Evolutionary conservation across 2,329 filamentous ascomycete species (phyloP), one percentile per base, ranked within the genome.

Genomic region (Dryadomyces quercivorus): DNA sequence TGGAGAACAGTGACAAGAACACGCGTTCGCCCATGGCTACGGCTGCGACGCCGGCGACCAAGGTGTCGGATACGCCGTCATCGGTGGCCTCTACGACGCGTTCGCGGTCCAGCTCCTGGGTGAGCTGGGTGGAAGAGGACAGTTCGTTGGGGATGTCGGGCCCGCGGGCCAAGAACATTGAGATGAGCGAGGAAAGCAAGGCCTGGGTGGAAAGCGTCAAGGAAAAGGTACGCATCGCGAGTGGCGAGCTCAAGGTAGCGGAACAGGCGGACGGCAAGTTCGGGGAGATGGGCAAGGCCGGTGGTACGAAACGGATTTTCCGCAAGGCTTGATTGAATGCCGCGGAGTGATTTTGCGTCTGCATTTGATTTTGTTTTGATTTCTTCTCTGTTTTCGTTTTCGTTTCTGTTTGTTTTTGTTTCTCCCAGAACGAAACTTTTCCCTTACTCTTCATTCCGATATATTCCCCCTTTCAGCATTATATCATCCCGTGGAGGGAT

Each of bases 191-290:
- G 54, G 84, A 90, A 67, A 88, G 85, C 63, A 75, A 81, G 56
- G 82, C 84, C 43, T 93, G 88, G 88, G 85, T 93, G 10, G 85
- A 91, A 66, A 87, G 82, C 58, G 85, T 93, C 72, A 85, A 89
- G 70, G 85, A 88, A 63, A 85, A 88, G 64, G 88, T 90, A 44
- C 79, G 85, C 56, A 76, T 82, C 49, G 85, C 82, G 57, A 87
- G 84, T 63, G 78, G 78, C 55, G 82, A 82, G 65, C 70, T 69
- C 50, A 68, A 67, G 51, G 59, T 66, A 20, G 62, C 69, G 18
- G 64, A 56, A 51, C 62, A 57, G 55, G 57, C 61, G 57, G 64
- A 70, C 31, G 64, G 63, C 61, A 69, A 74, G 48, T 86, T 89
- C 67, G 84, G 82, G 20, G 84, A 88, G 59, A 69, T 90, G 60